Percentiles rank a stretch among this genome's conserved stretches.
phyloP scores from a whole-genome alignment of 768 basidiomycete species.

The Nidula microcarpa region DNA sequence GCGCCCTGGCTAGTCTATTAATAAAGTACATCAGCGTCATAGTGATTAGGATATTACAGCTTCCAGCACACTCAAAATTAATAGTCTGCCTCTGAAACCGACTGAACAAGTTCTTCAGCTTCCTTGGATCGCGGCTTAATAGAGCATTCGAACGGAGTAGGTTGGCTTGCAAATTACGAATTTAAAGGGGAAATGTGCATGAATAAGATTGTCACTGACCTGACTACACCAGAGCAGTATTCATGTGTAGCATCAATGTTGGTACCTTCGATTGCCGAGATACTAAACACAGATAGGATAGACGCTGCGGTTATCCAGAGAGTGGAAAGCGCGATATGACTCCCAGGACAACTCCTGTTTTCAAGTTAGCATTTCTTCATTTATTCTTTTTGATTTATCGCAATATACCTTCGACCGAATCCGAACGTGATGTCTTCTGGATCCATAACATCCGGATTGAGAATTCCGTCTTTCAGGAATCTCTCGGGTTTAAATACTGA shows the following conservation, averaged over 20 bases:
- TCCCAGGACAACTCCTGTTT: not conserved
- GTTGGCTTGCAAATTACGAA: not conserved
- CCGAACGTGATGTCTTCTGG: constrained; percentile 6
- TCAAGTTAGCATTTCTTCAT: not conserved
- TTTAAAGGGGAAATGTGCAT: not conserved
- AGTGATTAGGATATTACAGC: no score
- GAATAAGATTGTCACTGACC: no score
- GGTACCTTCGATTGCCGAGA: not conserved
- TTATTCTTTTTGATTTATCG: not conserved
- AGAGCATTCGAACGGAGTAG: not conserved
- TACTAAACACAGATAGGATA: not conserved
- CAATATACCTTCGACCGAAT: constrained; percentile 10
- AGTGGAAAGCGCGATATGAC: not conserved
- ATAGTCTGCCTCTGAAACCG: not conserved
- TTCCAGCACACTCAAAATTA: no score
- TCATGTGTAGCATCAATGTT: not conserved
- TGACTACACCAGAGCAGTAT: not conserved
- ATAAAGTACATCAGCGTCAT: no score
- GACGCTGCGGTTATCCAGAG: not conserved
- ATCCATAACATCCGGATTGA: constrained; percentile 5
- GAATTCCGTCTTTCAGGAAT: constrained; percentile 8
- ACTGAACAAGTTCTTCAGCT: not conserved
- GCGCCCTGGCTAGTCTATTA: no score
- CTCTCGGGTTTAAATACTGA: constrained; percentile 9
- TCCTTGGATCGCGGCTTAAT: not conserved